phyloP scores from a whole-genome alignment of 148 eudicot species.

The Vaccinium myrtillus region DNA sequence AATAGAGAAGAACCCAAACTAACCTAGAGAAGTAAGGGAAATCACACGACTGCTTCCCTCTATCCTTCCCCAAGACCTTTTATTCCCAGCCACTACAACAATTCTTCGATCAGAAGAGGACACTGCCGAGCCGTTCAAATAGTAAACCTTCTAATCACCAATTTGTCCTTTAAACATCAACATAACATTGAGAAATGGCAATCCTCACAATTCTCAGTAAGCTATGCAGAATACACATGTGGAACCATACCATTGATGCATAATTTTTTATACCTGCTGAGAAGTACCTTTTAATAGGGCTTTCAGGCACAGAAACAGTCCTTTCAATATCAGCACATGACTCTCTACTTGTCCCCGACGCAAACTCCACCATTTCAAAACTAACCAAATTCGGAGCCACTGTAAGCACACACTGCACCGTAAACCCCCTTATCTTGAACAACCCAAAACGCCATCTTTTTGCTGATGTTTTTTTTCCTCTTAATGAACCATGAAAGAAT shows the following conservation, averaged over 20 bases:
- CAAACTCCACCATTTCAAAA: constrained; percentile 72
- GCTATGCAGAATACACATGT: not conserved
- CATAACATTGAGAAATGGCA: no score
- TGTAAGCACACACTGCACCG: constrained; percentile 78
- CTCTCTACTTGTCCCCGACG: constrained; percentile 54
- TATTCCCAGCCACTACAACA: no score
- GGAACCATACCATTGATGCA: not conserved
- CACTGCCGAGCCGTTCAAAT: no score
- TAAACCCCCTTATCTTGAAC: constrained; percentile 55
- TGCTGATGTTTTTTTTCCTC: constrained; percentile 30
- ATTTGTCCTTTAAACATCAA: no score
- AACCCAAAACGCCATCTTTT: constrained; percentile 79
- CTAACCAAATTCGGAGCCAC: constrained; percentile 59
- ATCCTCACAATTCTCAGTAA: not conserved
- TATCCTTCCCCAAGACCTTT: no score
- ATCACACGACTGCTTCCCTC: no score
- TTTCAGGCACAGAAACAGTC: constrained; percentile 52
- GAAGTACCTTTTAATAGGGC: constrained; percentile 63
- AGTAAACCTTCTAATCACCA: no score
- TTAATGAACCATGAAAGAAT: no score
- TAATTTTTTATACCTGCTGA: constrained; percentile 55
- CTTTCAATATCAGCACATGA: constrained; percentile 66
- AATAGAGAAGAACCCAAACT: no score
- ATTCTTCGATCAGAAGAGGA: no score
- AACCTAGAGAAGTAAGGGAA: no score